Evolutionary conservation across 2,329 filamentous ascomycete species (phyloP), one percentile per base, ranked within the genome.

Genomic region (Apiospora koreana): DNA sequence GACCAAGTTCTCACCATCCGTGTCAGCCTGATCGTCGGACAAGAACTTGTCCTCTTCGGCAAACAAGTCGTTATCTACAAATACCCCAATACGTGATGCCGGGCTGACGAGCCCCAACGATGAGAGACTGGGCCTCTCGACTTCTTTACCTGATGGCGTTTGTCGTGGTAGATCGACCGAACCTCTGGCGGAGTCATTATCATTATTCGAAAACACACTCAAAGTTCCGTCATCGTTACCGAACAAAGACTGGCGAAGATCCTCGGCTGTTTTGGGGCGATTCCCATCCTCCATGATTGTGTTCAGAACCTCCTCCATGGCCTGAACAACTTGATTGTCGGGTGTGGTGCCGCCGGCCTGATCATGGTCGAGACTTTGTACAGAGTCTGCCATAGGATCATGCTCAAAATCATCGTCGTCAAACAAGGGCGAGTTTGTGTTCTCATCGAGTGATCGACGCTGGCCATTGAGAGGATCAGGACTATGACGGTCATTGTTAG

Each of bases 51-150:
- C 90, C 77, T 97, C 94, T 73, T 98, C 95, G 1, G 91, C 92
- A 78, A 98, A 98, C 6, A 99, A 88, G 77, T 98, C 94, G 77
- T 98, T 93, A 74, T 97, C 93, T 8, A 93, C 90, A 79, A 99
- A 99, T 2, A 99, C 96, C 1, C 95, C 95, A 71, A 95, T 94
- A 28, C 94, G 91, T 21, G 93, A 94, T 18, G 94, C 93, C 7
- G 92, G 92, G 71, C 94, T 97, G 1, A 99, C 94, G 6, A 99
- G 88, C 0, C 96, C 96, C 3, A 99, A 83, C 0, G 96, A 98
- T 14, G 95, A 92, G 73, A 99, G 90, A 77, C 93, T 99, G 31
- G 94, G 95, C 80, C 93, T 97, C 38, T 90, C 87, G 45, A 77
- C 81, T 64, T 88, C 86, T 71, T 86, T 88, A 3, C 79, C 67